Percentiles rank a stretch among this genome's conserved stretches.
Evolutionary conservation across 306 rosid species (phyloP).

Genomic region (Myrica gale): DNA sequence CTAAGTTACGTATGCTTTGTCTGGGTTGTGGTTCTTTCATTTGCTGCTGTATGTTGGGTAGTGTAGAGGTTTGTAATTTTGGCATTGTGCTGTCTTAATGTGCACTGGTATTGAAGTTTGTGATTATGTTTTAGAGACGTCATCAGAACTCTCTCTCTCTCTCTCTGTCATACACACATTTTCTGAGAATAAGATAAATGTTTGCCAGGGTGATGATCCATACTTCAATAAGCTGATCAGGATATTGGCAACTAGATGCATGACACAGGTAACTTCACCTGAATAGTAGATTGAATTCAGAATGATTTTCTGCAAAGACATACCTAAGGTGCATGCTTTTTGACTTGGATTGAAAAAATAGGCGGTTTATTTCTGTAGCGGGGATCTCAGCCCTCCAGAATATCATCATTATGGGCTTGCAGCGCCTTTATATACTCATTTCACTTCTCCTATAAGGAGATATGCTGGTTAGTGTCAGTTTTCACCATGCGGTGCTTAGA

Average conservation of each 20-base stretch:
- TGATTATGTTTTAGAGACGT: not conserved
- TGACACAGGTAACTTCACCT: slow-evolving; percentile 77
- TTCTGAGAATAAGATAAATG: not conserved
- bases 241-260: slow-evolving; percentile 93
- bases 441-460: slow-evolving; percentile 97
- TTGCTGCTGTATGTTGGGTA: not conserved
- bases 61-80: not conserved
- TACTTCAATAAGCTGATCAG: slow-evolving; percentile 92
- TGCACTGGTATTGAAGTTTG: not conserved
- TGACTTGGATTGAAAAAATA: slow-evolving; percentile 26
- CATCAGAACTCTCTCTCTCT: not conserved
- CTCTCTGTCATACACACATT: not conserved
- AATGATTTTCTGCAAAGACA: slow-evolving; percentile 13
- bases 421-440: slow-evolving; percentile 84
- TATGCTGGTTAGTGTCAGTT: slow-evolving; percentile 65
- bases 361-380: slow-evolving; percentile 98
- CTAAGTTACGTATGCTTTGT: not conserved
- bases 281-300: slow-evolving; percentile 7
- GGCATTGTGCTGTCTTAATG: not conserved
- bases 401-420: slow-evolving; percentile 98
- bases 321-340: slow-evolving; percentile 12
- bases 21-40: not conserved
- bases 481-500: slow-evolving; percentile 16
- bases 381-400: slow-evolving; percentile 92
- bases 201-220: slow-evolving; percentile 85